Percentiles rank a stretch among this genome's conserved stretches.
Evolutionary conservation across 1,139 yeast species (phyloP).

Genomic region (Candida pseudoviswanathii): DNA sequence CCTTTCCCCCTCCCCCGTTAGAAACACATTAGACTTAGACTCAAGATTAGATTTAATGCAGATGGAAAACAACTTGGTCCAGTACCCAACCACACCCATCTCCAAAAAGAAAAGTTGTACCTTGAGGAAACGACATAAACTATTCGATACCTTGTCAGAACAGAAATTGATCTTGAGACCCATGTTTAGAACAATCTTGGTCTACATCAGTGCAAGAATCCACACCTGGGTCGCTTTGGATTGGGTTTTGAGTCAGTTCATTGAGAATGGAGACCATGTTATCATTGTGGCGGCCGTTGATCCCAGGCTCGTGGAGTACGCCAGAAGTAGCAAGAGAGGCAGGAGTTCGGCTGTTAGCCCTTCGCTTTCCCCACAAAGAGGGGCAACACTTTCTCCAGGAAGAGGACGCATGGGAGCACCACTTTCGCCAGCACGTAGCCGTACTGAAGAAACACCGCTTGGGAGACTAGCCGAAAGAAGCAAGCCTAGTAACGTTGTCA

Average conservation of each 20-base stretch:
- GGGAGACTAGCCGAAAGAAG: conserved; percentile 35
- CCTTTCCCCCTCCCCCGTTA: conserved; percentile 5
- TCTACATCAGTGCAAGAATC: conserved; percentile 66
- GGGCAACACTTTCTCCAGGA: not conserved
- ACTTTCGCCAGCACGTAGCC: not conserved
- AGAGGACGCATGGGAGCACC: not conserved
- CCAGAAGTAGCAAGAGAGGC: conserved; percentile 4
- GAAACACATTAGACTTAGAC: conserved; percentile 6
- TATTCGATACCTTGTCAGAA: conserved; percentile 41
- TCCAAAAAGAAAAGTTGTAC: conserved; percentile 55
- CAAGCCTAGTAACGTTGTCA: conserved; percentile 36
- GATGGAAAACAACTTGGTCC: conserved; percentile 9
- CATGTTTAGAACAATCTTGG: conserved; percentile 55
- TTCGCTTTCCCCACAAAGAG: conserved; percentile 3
- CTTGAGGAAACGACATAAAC: conserved; percentile 45
- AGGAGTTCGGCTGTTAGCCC: conserved; percentile 20
- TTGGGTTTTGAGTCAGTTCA: conserved; percentile 55
- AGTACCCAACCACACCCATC: conserved; percentile 56
- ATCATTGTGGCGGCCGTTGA: conserved; percentile 53
- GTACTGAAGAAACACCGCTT: not conserved
- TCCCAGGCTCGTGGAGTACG: conserved; percentile 10
- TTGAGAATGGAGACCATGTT: conserved; percentile 65
- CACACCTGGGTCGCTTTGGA: conserved; percentile 85
- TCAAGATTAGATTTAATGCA: conserved; percentile 22
- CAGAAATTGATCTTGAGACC: conserved; percentile 38